These are phyloP conservation scores for Picocystis sp. DNA, from an alignment of 163 green algal species.

Conservation along the genomic window DNA sequence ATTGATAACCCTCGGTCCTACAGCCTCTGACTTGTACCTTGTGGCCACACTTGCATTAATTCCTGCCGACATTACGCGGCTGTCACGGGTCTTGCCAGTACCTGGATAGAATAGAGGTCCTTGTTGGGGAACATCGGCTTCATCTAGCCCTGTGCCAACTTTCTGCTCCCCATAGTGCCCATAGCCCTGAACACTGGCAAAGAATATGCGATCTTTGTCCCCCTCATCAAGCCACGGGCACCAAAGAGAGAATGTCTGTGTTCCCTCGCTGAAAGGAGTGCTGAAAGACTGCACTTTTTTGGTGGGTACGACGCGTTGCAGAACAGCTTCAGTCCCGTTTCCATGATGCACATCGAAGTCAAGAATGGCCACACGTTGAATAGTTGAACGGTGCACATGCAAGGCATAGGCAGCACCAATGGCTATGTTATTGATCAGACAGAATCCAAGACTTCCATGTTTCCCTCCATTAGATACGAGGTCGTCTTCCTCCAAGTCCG, in stretches of 20 bases:
- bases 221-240: conserved; percentile 62
- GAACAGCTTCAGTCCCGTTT: conserved; percentile 73
- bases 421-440: conserved; percentile 84
- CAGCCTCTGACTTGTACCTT: background rate
- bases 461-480: conserved; percentile 40
- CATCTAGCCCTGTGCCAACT: too few species aligned
- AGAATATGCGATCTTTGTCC: conserved; percentile 46
- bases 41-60: too few species aligned
- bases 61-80: background rate
- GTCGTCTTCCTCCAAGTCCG: background rate
- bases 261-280: conserved; percentile 33
- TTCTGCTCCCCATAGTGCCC: conserved; percentile 13
- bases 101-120: conserved; percentile 62
- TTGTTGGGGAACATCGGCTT: conserved; percentile 9
- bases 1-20: conserved; percentile 59
- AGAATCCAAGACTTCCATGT: conserved; percentile 73
- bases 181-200: conserved; percentile 51
- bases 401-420: conserved; percentile 75
- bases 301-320: conserved; percentile 22
- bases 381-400: conserved; percentile 38
- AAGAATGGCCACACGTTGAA: conserved; percentile 63
- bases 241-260: conserved; percentile 53
- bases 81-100: conserved; percentile 60
- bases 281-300: conserved; percentile 16
- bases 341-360: conserved; percentile 96